Percentiles rank a stretch among this genome's conserved stretches.
phyloP scores from a whole-genome alignment of 2,329 filamentous ascomycete species.

The Fusarium cicatricum region DNA sequence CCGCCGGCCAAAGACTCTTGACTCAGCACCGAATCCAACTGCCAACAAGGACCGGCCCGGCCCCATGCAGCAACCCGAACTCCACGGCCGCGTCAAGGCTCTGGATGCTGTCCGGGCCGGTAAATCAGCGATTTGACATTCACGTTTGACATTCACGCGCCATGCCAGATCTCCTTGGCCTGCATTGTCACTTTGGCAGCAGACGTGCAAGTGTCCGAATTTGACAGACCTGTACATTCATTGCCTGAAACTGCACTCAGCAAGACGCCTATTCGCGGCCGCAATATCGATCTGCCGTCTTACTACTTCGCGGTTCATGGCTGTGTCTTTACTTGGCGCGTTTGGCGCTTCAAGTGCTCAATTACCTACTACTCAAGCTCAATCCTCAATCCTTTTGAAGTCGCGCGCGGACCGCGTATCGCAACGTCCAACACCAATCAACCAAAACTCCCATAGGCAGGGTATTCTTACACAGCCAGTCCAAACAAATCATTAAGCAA shows the following conservation, averaged over 20 bases:
- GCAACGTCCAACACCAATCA: slow-evolving; percentile 26
- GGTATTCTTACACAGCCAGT: slow-evolving; percentile 41
- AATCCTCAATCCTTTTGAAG: background rate
- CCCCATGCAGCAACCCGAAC: slow-evolving; percentile 20
- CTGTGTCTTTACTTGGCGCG: slow-evolving; percentile 6
- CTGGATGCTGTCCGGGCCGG: slow-evolving; percentile 27
- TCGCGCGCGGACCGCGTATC: slow-evolving; percentile 1
- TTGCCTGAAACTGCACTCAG: background rate
- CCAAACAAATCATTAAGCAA: slow-evolving; percentile 23
- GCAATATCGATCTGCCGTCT: background rate
- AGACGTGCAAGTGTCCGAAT: background rate
- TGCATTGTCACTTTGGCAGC: background rate
- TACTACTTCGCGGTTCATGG: background rate
- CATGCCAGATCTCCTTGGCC: slow-evolving; percentile 1
- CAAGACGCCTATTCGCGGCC: slow-evolving; percentile 21
- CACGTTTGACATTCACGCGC: background rate
- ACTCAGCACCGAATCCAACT: slow-evolving; percentile 11
- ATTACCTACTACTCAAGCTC: background rate
- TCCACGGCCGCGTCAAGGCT: background rate
- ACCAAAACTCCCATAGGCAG: slow-evolving; percentile 35
- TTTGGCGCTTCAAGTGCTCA: slow-evolving; percentile 11
- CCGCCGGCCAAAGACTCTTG: background rate
- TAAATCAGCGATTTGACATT: slow-evolving; percentile 2
- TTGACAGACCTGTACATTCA: background rate
- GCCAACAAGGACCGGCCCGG: slow-evolving; percentile 34